Conservation (phyloP, 2,329 filamentous ascomycete genomes). For the Hymenoscyphus albidus region DNA sequence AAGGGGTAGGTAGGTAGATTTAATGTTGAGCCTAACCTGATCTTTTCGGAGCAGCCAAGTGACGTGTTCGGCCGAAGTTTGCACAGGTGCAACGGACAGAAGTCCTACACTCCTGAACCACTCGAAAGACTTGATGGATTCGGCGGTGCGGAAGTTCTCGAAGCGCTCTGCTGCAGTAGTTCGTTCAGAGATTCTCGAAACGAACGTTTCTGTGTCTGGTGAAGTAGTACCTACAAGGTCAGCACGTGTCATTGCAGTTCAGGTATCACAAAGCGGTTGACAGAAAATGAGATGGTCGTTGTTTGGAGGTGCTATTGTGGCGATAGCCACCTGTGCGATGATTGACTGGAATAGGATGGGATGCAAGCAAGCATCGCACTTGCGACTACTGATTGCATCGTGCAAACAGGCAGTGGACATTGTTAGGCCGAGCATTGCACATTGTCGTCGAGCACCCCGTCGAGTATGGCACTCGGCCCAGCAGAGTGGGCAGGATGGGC, state of each 20-base stretch:
- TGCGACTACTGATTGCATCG: not conserved
- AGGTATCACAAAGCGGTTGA: constrained; percentile 31
- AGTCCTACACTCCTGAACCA: constrained; percentile 27
- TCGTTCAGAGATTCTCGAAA: constrained; percentile 28
- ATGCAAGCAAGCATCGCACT: not conserved
- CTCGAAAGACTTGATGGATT: constrained; percentile 22
- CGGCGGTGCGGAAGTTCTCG: constrained; percentile 28
- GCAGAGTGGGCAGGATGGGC: constrained; percentile 18
- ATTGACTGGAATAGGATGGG: not conserved
- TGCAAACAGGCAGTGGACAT: constrained; percentile 30
- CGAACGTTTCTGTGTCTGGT: constrained; percentile 33
- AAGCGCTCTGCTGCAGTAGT: constrained; percentile 36
- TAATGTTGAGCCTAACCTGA: constrained; percentile 30
- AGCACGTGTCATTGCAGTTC: constrained; percentile 36
- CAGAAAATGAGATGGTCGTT: constrained; percentile 24
- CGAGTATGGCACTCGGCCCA: not conserved
- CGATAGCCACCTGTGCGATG: not conserved
- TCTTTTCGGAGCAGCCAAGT: constrained; percentile 26
- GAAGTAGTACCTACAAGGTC: constrained; percentile 33
- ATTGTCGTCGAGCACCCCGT: not conserved
- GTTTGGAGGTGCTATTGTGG: not conserved
- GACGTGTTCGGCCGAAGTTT: constrained; percentile 35
- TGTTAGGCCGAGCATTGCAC: constrained; percentile 25
- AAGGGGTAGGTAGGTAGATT: constrained; percentile 32
- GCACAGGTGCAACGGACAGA: constrained; percentile 31